phyloP scores from a whole-genome alignment of 208 protist species.

The Wallacemonas sp. region DNA sequence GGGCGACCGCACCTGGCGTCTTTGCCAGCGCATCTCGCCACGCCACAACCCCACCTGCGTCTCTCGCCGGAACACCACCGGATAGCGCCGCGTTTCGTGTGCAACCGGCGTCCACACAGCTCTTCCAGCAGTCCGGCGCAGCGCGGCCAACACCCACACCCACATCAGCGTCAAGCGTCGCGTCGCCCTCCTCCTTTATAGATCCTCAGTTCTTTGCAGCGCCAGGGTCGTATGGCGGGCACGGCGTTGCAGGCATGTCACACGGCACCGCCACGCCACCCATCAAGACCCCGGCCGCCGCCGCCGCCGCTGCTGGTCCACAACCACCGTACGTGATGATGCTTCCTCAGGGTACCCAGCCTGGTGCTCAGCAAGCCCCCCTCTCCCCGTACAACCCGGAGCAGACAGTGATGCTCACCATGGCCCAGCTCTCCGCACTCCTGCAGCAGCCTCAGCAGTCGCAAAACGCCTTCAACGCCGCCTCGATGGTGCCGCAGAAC shows the following conservation, averaged over 20 bases:
- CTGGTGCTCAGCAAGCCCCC: background rate
- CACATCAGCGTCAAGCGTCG: no score
- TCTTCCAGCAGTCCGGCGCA: no score
- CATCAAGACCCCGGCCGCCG: no score
- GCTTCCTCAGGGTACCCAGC: background rate
- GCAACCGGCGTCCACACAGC: no score
- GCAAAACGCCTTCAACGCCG: background rate
- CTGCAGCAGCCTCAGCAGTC: conserved; percentile 3
- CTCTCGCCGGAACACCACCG: no score
- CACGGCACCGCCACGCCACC: no score
- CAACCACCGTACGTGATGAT: conserved; percentile 1
- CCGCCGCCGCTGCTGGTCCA: no score
- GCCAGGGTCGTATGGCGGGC: background rate
- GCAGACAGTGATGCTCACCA: conserved; percentile 4
- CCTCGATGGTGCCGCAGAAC: background rate
- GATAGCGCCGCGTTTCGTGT: no score
- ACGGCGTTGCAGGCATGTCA: no score
- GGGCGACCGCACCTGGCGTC: background rate
- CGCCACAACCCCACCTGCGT: background rate
- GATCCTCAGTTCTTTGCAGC: background rate
- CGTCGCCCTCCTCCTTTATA: background rate
- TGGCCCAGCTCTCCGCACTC: background rate
- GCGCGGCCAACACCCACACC: no score
- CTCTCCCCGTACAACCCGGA: background rate
- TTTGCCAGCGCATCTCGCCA: background rate